Base-by-base conservation (phyloP, 352 stramenopile species). In the Phytopythium ostracodes region DNA sequence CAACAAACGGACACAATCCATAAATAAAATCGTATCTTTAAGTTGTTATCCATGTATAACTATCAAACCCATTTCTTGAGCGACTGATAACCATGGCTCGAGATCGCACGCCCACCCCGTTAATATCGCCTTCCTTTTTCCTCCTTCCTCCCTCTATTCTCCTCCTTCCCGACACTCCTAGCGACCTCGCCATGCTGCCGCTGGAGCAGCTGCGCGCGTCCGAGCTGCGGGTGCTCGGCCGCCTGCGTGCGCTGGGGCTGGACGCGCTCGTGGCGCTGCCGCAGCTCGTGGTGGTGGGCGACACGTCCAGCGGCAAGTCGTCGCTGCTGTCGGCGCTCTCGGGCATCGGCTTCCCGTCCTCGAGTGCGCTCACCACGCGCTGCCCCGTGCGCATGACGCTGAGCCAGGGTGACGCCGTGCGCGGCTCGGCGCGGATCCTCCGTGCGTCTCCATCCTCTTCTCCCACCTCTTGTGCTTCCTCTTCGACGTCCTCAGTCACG, bases 201-300 rank as follows among this genome's bases (percentile, higher is more conserved):
- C 31, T 56, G 29, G 29, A 14, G 31, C 1, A 42, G 51, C 35
- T 46, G 22, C n/a, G 15, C 33, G 10, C n/a, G 33, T 20, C 67
- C 22, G 62, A 79, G 60, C 66, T 68, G 1, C 63, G 67, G 35
- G 62, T 87, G 0, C 57, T 88, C 15, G 81, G 86, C 42, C 65
- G 72, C 15, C 68, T 91, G 56, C 77, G 76, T 11, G 69, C 77
- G 27, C 71, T 89, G 31, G 77, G 79, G 9, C 69, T 89, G 9
- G 76, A 71, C 31, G 59, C 88, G 64, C 92, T 89, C 68, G 71
- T 97, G 33, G 74, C 91, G 62, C 65, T 97, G 11, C 91, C 89
- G 22, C 91, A 94, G 71, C 96, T 97, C 63, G 85, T 77, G 24
- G 91, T 97, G 31, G 89, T 96, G 78, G 89, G 91, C 20, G 88